Evolutionary conservation across 1,284 basidiomycete species (phyloP), one percentile per base, ranked within the genome.

Genomic region (Ceratobasidium sp.): DNA sequence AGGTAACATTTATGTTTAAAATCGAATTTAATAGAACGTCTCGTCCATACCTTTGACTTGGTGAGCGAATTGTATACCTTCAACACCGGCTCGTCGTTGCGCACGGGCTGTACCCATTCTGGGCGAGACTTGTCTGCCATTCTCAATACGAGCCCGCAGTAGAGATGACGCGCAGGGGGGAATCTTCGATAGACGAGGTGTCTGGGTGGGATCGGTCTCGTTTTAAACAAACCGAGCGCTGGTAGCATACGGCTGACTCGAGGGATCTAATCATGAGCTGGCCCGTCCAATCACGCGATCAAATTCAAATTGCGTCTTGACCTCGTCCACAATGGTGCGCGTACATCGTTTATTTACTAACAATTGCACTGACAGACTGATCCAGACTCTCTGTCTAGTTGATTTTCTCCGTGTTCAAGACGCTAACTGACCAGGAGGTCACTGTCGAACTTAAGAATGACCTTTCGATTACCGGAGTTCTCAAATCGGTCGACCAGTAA

Each of bases 391-490:
- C 7, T 59, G 53, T 37, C 31, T 80, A 96, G 95, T 89, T 97
- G 79, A 97, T 97, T 79, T 97, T 97, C 84, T 96, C 95, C 62
- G 96, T 98, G 56, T 99, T 99, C 91, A 99, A 99, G 85, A 99
- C 97, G 16, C 89, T 99, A 65, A 98, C 97, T 2, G 96, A 98
- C 83, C 96, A 98, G 81, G 89, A 91, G 79, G 95, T 98, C 79
- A 98, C 95, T 19, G 96, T 99, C 79, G 97, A 99, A 83, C 91
- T 99, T 80, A 99, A 99, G 86, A 99, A 99, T 84, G 97, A 99
- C 83, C 90, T 99, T 71, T 96, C 94, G 22, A 97, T 99, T 81
- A 95, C 94, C 14, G 98, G 98, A 2, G 93, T 95, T 27, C 85
- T 99, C 79, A 98, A 98, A 86, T 97, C 95, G 65, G 97, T 99